Evolutionary conservation across 2,329 filamentous ascomycete genomes (phyloP), one percentile per base, ranked within the genome.

Genomic region (Colletotrichum brevisporum): DNA sequence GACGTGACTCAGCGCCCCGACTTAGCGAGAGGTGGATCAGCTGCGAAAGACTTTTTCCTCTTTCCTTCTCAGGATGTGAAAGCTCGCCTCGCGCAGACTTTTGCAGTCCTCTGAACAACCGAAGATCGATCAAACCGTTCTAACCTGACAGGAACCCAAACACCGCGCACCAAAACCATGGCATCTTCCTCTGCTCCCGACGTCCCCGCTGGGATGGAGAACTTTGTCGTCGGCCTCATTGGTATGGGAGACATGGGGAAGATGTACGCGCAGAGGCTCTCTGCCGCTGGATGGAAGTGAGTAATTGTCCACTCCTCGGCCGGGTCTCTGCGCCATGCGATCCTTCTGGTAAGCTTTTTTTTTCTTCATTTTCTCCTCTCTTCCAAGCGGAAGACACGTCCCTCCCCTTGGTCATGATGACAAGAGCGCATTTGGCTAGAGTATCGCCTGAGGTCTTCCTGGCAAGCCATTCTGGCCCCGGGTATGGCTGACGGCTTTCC

Each of bases 371-470:
- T 71, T 63, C 39, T 31, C 61, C 59, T 24, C 8, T 36, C 31
- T 36, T 10, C 31, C 8, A 10, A 36, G 8, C 8, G 63, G 15
- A 43, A 45, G 56, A 26, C 18, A 41, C 52, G 31, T 50, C 59
- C 56, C 61, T 48, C 57, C 68, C 70, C 67, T 63, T 69, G 76
- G 81, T 72, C 80, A 94, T 97, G 95, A 98, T 98, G 95, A 98
- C 95, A 94, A 95, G 95, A 98, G 95, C 95, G 95, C 95, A 98
- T 98, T 98, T 98, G 95, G 95, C 95, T 98, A 94, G 95, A 98
- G 95, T 88, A 97, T 94, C 90, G 90, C 85, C 83, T 84, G 86
- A 84, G 83, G 84, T 79, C 82, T 77, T 82, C 82, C 85, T 85
- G 85, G 85, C 83, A 84, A 83, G 86, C 91, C 92, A 90, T 97